Percentiles rank a stretch among this genome's conserved stretches.
Evolutionary conservation across 441 rosid genomes (phyloP).

Genomic region (Pelargonium australe): DNA sequence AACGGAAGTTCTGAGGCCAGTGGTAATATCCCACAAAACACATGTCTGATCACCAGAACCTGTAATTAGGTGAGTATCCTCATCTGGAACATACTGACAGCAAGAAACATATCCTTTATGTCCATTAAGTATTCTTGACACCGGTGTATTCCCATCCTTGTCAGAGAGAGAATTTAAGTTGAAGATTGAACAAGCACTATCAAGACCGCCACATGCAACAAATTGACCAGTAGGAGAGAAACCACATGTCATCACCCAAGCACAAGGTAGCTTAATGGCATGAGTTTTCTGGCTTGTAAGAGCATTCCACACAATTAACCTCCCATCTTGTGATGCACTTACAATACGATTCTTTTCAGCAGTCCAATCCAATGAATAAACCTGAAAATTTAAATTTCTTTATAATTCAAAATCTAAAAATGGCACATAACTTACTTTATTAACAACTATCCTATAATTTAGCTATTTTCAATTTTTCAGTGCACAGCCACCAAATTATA

Average conservation of each 20-base stretch:
- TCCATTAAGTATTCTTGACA: constrained; percentile 74
- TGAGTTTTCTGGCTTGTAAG: constrained; percentile 94
- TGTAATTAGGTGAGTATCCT: constrained; percentile 76
- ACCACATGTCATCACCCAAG: constrained; percentile 98
- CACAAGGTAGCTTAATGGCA: constrained; percentile 89
- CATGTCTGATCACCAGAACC: constrained; percentile 92
- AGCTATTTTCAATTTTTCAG: too few relatives aligned
- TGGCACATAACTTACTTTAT: too few relatives aligned
- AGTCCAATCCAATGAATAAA: constrained; percentile 90
- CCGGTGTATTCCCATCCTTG: constrained; percentile 73
- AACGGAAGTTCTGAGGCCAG: constrained; percentile 86
- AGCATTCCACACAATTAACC: constrained; percentile 93
- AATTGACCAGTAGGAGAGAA: constrained; percentile 89
- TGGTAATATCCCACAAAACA: constrained; percentile 85
- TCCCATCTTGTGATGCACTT: constrained; percentile 94
- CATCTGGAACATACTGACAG: constrained; percentile 91
- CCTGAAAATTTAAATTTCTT: constrained; percentile 30
- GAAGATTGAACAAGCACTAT: constrained; percentile 84
- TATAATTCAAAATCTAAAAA: neutral
- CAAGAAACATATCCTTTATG: constrained; percentile 85
- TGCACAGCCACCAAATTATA: too few relatives aligned
- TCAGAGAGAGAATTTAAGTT: constrained; percentile 77
- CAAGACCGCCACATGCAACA: constrained; percentile 97
- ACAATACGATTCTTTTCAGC: constrained; percentile 78
- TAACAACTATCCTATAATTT: too few relatives aligned